phyloP scores from a whole-genome alignment of 495 filamentous ascomycete genomes.

The Cercophora scortea region DNA sequence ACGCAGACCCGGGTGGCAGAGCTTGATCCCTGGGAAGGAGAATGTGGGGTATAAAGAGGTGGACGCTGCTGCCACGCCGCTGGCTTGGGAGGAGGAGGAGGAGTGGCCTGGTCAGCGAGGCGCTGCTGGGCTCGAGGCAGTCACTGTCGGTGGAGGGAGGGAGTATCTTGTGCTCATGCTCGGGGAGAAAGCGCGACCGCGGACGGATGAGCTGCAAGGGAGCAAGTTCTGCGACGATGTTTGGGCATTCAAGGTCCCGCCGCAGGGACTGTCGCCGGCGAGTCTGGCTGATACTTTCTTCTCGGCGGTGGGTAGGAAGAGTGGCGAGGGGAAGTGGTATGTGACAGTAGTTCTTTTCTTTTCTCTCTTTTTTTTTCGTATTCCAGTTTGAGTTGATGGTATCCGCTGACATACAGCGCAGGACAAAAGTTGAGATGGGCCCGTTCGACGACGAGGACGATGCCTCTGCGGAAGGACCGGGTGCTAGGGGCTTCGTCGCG shows the following conservation, averaged over 20 bases:
- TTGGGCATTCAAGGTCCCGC: constrained; percentile 62
- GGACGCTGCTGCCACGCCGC: constrained; percentile 15
- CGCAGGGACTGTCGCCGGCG: constrained; percentile 42
- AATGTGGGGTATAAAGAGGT: constrained; percentile 21
- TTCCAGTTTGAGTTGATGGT: background rate
- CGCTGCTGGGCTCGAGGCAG: constrained; percentile 37
- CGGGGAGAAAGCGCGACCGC: constrained; percentile 57
- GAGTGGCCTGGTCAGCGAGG: constrained; percentile 36
- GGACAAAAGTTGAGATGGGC: constrained; percentile 26
- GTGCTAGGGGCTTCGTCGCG: constrained; percentile 39
- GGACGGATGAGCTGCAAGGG: constrained; percentile 54
- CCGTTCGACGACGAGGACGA: constrained; percentile 40
- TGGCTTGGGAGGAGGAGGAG: constrained; percentile 8
- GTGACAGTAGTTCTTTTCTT: background rate
- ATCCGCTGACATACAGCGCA: background rate
- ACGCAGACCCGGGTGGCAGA: constrained; percentile 29
- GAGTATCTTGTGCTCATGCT: constrained; percentile 58
- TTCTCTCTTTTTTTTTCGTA: background rate
- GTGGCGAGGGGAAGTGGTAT: constrained; percentile 44
- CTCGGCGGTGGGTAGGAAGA: constrained; percentile 41
- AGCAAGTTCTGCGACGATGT: constrained; percentile 65
- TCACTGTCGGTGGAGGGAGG: constrained; percentile 44
- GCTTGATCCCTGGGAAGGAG: constrained; percentile 16
- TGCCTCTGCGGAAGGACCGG: constrained; percentile 30
- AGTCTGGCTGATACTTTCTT: constrained; percentile 47